Evolutionary conservation across 768 basidiomycete species (phyloP), one percentile per base, ranked within the genome.

Genomic region (Pleurotus tuoliensis): DNA sequence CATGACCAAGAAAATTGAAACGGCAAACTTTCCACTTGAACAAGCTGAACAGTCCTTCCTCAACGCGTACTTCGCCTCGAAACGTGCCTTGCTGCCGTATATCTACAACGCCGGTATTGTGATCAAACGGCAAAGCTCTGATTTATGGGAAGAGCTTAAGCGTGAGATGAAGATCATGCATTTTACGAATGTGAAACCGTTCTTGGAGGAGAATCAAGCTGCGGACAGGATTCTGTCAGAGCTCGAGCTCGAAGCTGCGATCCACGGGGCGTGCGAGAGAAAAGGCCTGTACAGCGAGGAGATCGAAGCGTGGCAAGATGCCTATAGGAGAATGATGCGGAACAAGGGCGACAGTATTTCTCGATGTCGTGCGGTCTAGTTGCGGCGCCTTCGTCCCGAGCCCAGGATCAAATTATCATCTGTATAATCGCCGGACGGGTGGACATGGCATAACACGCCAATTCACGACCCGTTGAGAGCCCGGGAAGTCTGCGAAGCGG

Each of bases 11-110:
- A 71, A 74, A 62, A 70, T 80, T 61, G 70, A 69, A 46, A 69
- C 70, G 0, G 75, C 78, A 30, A 62, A 67, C 16, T 78, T 69
- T 59, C 66, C 71, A 3, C 61, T 74, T 7, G 58, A 69, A 27
- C 63, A 74, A 47, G 79, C 79, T 2, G 73, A 75, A 47, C 74
- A 77, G 64, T 72, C 76, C 11, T 81, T 80, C 61, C 60, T 74
- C 20, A 74, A 74, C 56, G 56, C 65, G 20, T 74, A 72, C 59
- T 74, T 69, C 48, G 71, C 66, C 47, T 63, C 65, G 12, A 67
- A 72, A 48, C 63, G 56, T 22, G 57, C 70, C 34, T 65, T 66
- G 5, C 66, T 74, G 16, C 73, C 73, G 18, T 72, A 70, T 56
- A 46, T 61, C 34, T 74, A 73, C 62, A 73, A 72, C 53, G 72